Conservation (phyloP, 805 yeast genomes). For the Wickerhamiella allomyrinae region DNA sequence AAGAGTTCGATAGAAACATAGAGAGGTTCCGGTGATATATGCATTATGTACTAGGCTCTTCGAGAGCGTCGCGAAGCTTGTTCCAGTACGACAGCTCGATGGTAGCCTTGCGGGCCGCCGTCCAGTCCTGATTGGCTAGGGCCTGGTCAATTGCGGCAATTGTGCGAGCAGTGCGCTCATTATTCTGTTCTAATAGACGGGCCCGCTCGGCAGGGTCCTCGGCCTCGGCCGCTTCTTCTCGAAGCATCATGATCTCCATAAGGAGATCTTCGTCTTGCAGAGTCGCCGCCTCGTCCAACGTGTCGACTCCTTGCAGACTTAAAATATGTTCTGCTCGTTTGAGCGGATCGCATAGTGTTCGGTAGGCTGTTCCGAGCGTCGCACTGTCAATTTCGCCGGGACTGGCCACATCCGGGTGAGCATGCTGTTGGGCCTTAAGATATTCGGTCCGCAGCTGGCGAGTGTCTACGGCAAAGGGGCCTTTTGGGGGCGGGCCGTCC, state of each 20-base stretch:
- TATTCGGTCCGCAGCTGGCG: conserved; percentile 57
- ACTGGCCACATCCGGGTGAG: conserved; percentile 64
- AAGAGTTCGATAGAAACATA: too few relatives aligned
- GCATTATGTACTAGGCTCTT: conserved; percentile 22
- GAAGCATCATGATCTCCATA: conserved; percentile 68
- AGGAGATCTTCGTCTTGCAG: conserved; percentile 38
- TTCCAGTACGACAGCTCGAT: conserved; percentile 72
- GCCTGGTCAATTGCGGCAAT: conserved; percentile 34
- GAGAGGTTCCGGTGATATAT: background rate
- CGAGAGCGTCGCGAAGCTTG: conserved; percentile 57
- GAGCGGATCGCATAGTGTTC: conserved; percentile 55
- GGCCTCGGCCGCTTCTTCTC: conserved; percentile 66
- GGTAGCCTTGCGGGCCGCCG: conserved; percentile 48
- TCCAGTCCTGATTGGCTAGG: conserved; percentile 36
- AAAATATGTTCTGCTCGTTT: conserved; percentile 51
- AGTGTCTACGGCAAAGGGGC: conserved; percentile 43
- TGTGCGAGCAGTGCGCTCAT: conserved; percentile 35
- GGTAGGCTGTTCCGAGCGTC: conserved; percentile 61
- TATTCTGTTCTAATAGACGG: conserved; percentile 40
- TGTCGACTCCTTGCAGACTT: conserved; percentile 39
- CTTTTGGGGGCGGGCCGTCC: conserved; percentile 45
- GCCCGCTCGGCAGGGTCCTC: conserved; percentile 43
- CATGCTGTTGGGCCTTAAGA: conserved; percentile 50
- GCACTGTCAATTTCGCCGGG: conserved; percentile 30
- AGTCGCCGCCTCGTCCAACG: conserved; percentile 30